phyloP scores from a whole-genome alignment of 768 basidiomycete genomes.

The Phlegmacium glaucopus region DNA sequence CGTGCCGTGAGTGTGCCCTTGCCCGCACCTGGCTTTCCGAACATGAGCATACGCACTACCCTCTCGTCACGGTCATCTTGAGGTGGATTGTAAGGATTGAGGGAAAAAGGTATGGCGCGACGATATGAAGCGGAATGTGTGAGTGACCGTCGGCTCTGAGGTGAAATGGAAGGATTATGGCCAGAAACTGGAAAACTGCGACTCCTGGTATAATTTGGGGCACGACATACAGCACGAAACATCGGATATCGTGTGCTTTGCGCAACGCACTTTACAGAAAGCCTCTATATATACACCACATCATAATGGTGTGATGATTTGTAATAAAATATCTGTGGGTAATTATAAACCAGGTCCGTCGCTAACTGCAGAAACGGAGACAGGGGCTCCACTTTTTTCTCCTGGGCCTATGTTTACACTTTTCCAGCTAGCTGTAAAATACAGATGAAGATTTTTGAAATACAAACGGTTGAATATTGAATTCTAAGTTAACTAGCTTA shows the following conservation, averaged over 20 bases:
- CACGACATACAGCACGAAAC: conserved; percentile 13
- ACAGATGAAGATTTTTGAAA: too few species aligned
- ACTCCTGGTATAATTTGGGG: conserved; percentile 11
- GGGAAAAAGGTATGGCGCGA: conserved; percentile 50
- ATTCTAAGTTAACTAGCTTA: too few species aligned
- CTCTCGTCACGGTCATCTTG: conserved; percentile 35
- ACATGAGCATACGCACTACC: conserved; percentile 66
- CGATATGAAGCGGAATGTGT: conserved; percentile 27
- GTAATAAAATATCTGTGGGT: too few species aligned
- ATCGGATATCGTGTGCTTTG: conserved; percentile 20
- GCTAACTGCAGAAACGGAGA: too few species aligned
- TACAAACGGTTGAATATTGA: too few species aligned
- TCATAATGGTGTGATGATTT: too few species aligned
- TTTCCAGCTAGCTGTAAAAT: too few species aligned
- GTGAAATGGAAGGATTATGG: conserved; percentile 12
- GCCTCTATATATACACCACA: too few species aligned
- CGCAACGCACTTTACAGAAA: too few species aligned
- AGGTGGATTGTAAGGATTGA: conserved; percentile 39
- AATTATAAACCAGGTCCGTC: too few species aligned
- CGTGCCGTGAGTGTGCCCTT: conserved; percentile 82
- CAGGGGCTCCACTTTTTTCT: too few species aligned
- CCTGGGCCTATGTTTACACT: too few species aligned
- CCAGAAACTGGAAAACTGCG: conserved; percentile 11
- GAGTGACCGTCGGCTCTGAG: conserved; percentile 20
- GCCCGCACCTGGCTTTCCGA: conserved; percentile 79